Percentiles rank a stretch among this genome's conserved stretches.
These are phyloP conservation scores for Exidia glandulosa DNA, from an alignment of 768 basidiomycete species.

Conservation along the genomic window DNA sequence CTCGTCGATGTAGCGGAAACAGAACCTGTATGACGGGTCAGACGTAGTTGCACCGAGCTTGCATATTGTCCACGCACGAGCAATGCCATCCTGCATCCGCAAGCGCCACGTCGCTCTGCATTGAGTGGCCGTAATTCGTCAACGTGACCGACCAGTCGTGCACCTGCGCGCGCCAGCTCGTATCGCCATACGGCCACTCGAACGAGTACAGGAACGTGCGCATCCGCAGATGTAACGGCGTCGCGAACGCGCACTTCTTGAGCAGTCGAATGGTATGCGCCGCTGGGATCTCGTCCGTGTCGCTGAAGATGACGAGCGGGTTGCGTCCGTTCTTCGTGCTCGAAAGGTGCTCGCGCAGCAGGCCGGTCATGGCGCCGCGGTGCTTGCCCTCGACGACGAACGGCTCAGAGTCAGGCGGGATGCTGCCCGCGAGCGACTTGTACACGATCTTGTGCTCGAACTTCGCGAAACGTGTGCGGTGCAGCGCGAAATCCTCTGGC, in stretches of 20 bases:
- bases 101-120: slow-evolving; percentile 35
- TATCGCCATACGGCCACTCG: slow-evolving; percentile 44
- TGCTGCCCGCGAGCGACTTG: slow-evolving; percentile 24
- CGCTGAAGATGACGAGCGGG: slow-evolving; percentile 47
- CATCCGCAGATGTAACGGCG: slow-evolving; percentile 47
- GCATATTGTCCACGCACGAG: slow-evolving; percentile 9
- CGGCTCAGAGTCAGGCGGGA: slow-evolving; percentile 16
- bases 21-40: slow-evolving; percentile 31
- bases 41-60: background rate
- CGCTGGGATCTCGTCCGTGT: slow-evolving; percentile 52
- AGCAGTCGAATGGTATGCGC: slow-evolving; percentile 40
- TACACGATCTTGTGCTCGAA: slow-evolving; percentile 47
- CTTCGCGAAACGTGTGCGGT: slow-evolving; percentile 34
- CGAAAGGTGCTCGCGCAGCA: slow-evolving; percentile 30
- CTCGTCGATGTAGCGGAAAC: slow-evolving; percentile 49
- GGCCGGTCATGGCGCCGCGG: slow-evolving; percentile 36
- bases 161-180: slow-evolving; percentile 47
- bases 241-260: slow-evolving; percentile 40
- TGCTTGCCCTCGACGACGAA: slow-evolving; percentile 41
- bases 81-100: slow-evolving; percentile 63
- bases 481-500: slow-evolving; percentile 36
- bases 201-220: slow-evolving; percentile 51
- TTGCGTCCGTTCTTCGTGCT: slow-evolving; percentile 15
- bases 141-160: slow-evolving; percentile 32
- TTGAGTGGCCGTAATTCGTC: slow-evolving; percentile 35